phyloP scores from a whole-genome alignment of 2,329 filamentous ascomycete genomes.

The Plectosphaerella plurivora region DNA sequence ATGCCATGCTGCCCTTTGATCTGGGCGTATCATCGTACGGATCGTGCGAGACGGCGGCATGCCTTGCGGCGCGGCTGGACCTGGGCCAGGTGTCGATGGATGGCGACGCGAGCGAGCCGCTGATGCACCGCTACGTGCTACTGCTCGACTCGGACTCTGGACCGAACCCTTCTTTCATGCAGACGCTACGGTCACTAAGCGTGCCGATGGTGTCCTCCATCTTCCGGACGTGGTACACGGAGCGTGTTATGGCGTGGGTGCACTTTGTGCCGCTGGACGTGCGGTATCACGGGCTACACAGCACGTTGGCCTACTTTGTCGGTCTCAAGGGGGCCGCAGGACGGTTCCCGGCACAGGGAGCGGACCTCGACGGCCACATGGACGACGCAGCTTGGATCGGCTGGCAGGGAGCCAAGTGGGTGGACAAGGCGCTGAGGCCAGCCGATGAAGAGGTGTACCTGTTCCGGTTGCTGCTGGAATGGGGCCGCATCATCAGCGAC shows the following conservation, averaged over 20 bases:
- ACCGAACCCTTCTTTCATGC: conserved; percentile 54
- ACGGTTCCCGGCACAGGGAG: conserved; percentile 36
- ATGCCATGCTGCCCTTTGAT: conserved; percentile 47
- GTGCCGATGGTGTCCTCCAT: conserved; percentile 68
- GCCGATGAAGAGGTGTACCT: conserved; percentile 80
- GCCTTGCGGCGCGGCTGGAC: conserved; percentile 46
- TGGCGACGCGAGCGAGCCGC: conserved; percentile 41
- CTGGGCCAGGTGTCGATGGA: conserved; percentile 37
- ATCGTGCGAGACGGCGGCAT: conserved; percentile 46
- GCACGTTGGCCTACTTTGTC: conserved; percentile 69
- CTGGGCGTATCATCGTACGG: conserved; percentile 56
- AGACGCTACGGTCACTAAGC: conserved; percentile 60
- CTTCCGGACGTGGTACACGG: conserved; percentile 77
- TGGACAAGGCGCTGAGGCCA: conserved; percentile 54
- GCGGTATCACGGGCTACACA: conserved; percentile 69
- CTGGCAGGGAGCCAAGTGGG: conserved; percentile 62
- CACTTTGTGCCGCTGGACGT: conserved; percentile 78
- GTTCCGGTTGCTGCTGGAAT: conserved; percentile 73
- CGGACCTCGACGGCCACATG: conserved; percentile 42
- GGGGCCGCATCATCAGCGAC: conserved; percentile 67
- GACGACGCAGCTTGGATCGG: conserved; percentile 62
- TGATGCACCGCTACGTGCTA: conserved; percentile 66
- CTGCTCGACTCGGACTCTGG: conserved; percentile 69
- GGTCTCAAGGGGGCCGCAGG: conserved; percentile 45
- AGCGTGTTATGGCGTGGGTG: conserved; percentile 68